phyloP scores from a whole-genome alignment of 2,329 filamentous ascomycete genomes.

The Ophiostoma sp. region DNA sequence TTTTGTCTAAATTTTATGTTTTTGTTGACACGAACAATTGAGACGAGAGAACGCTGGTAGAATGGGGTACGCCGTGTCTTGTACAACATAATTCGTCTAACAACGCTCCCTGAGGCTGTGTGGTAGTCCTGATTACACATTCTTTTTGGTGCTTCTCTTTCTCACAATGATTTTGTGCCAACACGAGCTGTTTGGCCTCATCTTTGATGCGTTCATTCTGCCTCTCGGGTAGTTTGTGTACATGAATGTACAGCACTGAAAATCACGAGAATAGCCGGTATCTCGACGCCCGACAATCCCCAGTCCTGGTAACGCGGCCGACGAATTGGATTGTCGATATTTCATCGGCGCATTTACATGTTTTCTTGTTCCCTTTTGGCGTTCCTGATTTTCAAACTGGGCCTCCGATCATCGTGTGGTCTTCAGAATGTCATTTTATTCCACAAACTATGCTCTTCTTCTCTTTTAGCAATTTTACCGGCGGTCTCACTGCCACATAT shows the following conservation, averaged over 20 bases:
- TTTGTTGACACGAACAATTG: background rate
- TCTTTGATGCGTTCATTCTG: background rate
- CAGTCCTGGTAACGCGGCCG: slow-evolving; percentile 16
- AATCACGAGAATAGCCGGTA: slow-evolving; percentile 16
- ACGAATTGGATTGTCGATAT: background rate
- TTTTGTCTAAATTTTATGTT: background rate
- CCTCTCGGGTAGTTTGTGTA: background rate
- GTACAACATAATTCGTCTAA: background rate
- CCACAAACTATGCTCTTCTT: background rate
- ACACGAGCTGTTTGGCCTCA: slow-evolving; percentile 10
- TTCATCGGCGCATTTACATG: background rate
- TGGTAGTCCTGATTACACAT: background rate
- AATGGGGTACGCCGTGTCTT: background rate
- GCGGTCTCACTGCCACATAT: background rate
- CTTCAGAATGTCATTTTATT: background rate
- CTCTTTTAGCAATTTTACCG: background rate
- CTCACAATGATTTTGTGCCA: background rate
- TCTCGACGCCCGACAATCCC: slow-evolving; percentile 3
- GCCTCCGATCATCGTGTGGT: background rate
- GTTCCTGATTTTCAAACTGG: background rate
- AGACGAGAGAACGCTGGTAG: background rate
- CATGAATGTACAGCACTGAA: background rate
- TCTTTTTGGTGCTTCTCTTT: background rate
- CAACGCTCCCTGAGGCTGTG: background rate
- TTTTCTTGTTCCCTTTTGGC: background rate